Evolutionary conservation across 2,329 filamentous ascomycete genomes (phyloP).

Genomic region (Pleochaeta shiraiana): DNA sequence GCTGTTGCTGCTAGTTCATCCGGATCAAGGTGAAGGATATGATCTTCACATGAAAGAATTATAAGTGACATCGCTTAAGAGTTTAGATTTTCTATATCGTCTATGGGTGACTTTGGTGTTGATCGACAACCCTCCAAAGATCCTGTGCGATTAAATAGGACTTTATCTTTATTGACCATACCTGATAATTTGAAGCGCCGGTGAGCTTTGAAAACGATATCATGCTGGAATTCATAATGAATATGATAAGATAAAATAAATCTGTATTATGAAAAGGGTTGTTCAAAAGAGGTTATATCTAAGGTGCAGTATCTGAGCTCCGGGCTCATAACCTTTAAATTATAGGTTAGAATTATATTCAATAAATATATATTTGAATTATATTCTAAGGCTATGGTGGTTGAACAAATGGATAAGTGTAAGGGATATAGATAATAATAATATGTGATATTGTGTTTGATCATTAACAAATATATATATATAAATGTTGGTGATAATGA

Average conservation of each 20-base stretch:
- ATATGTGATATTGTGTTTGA: too few species aligned
- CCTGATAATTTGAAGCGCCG: neutral
- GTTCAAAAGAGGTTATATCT: neutral
- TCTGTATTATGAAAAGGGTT: neutral
- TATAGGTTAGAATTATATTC: neutral
- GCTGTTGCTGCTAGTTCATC: neutral
- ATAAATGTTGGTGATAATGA: too few species aligned
- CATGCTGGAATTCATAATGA: neutral
- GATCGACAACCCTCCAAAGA: neutral
- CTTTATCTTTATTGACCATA: conserved; percentile 1
- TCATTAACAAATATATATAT: too few species aligned
- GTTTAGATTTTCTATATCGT: neutral
- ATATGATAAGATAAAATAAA: neutral
- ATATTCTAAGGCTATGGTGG: too few species aligned
- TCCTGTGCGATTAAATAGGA: neutral
- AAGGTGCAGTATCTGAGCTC: neutral
- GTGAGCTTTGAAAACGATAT: neutral
- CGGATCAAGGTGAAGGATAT: neutral
- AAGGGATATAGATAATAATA: too few species aligned
- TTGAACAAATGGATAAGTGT: too few species aligned
- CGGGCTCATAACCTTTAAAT: neutral
- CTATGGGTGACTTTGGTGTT: too few species aligned
- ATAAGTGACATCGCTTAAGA: neutral
- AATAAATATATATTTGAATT: too few species aligned
- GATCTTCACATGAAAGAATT: neutral